These are phyloP conservation scores for Russula foetens DNA, from an alignment of 768 basidiomycete species.

Conservation along the genomic window DNA sequence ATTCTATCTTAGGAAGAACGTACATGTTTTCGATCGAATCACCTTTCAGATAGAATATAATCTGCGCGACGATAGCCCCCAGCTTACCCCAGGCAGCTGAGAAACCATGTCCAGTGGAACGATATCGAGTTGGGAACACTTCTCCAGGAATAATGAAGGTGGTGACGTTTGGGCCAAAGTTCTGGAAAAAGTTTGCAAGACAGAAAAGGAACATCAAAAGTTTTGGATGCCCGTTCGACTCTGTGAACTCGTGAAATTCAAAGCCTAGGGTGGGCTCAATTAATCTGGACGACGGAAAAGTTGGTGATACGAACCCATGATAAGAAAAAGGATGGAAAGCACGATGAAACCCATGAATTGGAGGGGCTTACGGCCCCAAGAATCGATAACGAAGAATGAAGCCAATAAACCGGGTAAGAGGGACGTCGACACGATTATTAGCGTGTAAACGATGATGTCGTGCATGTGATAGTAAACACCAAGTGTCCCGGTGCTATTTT, in stretches of 20 bases:
- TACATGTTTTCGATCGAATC: constrained; percentile 30
- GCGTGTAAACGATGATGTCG: constrained; percentile 63
- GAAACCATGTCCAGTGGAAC: constrained; percentile 37
- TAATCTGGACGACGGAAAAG: neutral
- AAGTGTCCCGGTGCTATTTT: constrained; percentile 26
- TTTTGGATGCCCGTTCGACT: constrained; percentile 22
- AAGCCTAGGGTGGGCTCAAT: constrained; percentile 21
- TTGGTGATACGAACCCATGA: constrained; percentile 46
- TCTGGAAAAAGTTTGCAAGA: constrained; percentile 36
- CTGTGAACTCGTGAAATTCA: constrained; percentile 25
- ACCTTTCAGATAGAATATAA: constrained; percentile 25
- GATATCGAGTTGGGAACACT: constrained; percentile 39
- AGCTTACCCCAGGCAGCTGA: constrained; percentile 38
- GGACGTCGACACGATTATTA: constrained; percentile 67
- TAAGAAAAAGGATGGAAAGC: constrained; percentile 57
- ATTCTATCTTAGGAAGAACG: constrained; percentile 14
- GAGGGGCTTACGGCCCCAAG: constrained; percentile 75
- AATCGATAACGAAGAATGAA: constrained; percentile 58
- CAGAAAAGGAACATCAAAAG: constrained; percentile 34
- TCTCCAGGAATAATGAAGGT: constrained; percentile 40
- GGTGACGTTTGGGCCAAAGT: constrained; percentile 38
- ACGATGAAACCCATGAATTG: constrained; percentile 70
- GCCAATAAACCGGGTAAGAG: constrained; percentile 76
- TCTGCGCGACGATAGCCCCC: constrained; percentile 36
- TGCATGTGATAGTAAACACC: constrained; percentile 44